These are phyloP conservation scores for Candida tetrigidarum DNA, from an alignment of 1,139 yeast species.

Conservation along the genomic window DNA sequence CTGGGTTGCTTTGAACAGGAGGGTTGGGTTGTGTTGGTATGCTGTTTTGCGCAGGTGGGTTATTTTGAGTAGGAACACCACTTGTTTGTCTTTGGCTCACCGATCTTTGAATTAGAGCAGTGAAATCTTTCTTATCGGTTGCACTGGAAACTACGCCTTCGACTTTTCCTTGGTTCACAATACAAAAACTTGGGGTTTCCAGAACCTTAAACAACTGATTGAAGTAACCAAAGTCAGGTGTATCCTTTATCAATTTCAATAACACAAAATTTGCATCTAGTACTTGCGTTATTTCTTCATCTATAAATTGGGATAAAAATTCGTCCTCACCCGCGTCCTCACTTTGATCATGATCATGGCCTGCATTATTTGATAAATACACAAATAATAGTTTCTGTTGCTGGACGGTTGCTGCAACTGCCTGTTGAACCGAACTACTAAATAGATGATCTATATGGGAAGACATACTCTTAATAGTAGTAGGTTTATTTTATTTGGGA, in stretches of 20 bases:
- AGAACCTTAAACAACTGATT: constrained; percentile 53
- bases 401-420: constrained; percentile 42
- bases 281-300: constrained; percentile 13
- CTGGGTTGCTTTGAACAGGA: background rate
- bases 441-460: constrained; percentile 20
- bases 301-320: constrained; percentile 27
- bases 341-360: constrained; percentile 17
- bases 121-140: constrained; percentile 24
- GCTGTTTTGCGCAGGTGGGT: background rate
- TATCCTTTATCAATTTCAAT: constrained; percentile 46
- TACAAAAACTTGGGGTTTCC: constrained; percentile 51
- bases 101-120: constrained; percentile 22
- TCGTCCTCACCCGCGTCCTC: constrained; percentile 17
- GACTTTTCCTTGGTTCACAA: constrained; percentile 50
- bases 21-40: background rate
- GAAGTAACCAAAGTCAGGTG: constrained; percentile 52
- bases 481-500: background rate
- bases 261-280: constrained; percentile 37
- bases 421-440: constrained; percentile 38
- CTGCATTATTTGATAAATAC: constrained; percentile 30
- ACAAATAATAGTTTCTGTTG: constrained; percentile 46
- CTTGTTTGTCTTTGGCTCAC: background rate
- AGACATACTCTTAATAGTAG: constrained; percentile 11
- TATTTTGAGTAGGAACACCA: background rate
- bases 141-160: constrained; percentile 45